A percentile compares a stretch with the other conserved stretches of the same genome.
Evolutionary conservation across 805 yeast genomes (phyloP).

Genomic region (Wickerhamomyces silvicola): DNA sequence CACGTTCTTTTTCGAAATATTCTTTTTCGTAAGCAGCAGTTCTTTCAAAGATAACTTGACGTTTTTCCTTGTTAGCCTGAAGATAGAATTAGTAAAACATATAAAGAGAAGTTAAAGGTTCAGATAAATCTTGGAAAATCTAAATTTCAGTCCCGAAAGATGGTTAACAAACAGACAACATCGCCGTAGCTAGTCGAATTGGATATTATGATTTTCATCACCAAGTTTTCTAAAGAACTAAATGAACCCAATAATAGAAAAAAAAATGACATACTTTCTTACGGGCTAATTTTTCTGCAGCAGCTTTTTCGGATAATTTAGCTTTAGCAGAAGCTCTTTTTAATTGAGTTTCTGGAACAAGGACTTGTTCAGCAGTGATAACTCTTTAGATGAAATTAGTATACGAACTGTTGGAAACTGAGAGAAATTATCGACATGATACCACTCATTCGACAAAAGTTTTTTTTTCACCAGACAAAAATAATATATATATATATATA

Average conservation of each 20-base stretch:
- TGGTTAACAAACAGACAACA: slow-evolving; percentile 71
- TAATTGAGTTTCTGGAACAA: slow-evolving; percentile 77
- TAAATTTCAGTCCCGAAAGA: slow-evolving; percentile 65
- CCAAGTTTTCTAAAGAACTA: slow-evolving; percentile 7
- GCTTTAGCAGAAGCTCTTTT: slow-evolving; percentile 77
- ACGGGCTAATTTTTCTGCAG: slow-evolving; percentile 75
- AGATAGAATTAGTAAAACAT: slow-evolving; percentile 11
- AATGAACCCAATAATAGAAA: background rate
- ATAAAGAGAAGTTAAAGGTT: background rate
- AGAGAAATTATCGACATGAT: slow-evolving; percentile 22
- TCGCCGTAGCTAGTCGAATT: slow-evolving; percentile 62
- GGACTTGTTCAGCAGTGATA: slow-evolving; percentile 32
- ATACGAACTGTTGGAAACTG: background rate
- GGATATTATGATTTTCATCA: slow-evolving; percentile 48
- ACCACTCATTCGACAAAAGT: slow-evolving; percentile 25
- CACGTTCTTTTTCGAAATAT: slow-evolving; percentile 89
- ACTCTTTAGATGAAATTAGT: slow-evolving; percentile 15
- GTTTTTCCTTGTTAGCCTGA: slow-evolving; percentile 45
- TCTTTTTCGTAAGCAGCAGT: slow-evolving; percentile 95
- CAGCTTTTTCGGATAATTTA: slow-evolving; percentile 69
- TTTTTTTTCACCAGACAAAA: slow-evolving; percentile 16
- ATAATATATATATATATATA: background rate
- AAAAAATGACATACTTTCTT: slow-evolving; percentile 61
- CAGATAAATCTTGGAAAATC: background rate
- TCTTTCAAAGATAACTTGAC: slow-evolving; percentile 81